Conservation (phyloP, 2,329 filamentous ascomycete species). For the Lecanosticta acicola region DNA sequence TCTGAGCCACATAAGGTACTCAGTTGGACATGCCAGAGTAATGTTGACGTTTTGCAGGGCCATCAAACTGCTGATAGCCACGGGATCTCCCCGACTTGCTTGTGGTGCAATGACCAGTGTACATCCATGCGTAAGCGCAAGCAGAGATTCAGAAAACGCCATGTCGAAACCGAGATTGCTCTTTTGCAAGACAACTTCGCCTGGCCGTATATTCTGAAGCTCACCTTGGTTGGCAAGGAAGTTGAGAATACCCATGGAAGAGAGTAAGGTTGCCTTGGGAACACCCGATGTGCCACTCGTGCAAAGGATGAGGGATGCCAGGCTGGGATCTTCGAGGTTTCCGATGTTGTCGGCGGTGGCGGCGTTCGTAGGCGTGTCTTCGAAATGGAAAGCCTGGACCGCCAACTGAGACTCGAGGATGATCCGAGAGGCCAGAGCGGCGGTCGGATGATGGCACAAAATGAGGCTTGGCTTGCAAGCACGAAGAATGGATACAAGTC, state of each 20-base stretch:
- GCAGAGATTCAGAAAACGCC: constrained; percentile 37
- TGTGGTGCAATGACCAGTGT: constrained; percentile 34
- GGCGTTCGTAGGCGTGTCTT: constrained; percentile 1
- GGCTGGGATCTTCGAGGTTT: constrained; percentile 11
- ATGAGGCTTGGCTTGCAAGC: constrained; percentile 11
- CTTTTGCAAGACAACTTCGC: constrained; percentile 35
- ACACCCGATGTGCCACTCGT: constrained; percentile 18
- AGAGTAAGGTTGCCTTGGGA: constrained; percentile 16
- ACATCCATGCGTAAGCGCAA: constrained; percentile 35
- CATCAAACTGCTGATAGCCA: constrained; percentile 36
- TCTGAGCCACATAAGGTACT: constrained; percentile 32
- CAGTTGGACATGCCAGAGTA: constrained; percentile 40
- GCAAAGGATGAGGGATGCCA: constrained; percentile 11
- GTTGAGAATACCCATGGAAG: constrained; percentile 13
- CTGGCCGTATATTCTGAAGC: constrained; percentile 6
- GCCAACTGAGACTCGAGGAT: neutral
- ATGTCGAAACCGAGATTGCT: constrained; percentile 40
- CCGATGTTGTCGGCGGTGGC: neutral
- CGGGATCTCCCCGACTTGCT: constrained; percentile 32
- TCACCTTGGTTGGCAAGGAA: constrained; percentile 7
- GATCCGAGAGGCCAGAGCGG: neutral
- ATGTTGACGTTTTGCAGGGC: constrained; percentile 33
- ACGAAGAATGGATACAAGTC: constrained; percentile 9
- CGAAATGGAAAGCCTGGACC: constrained; percentile 5
- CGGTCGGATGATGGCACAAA: constrained; percentile 10